phyloP scores from a whole-genome alignment of 163 green algal species.

The Coccomyxa subellipsoidea region DNA sequence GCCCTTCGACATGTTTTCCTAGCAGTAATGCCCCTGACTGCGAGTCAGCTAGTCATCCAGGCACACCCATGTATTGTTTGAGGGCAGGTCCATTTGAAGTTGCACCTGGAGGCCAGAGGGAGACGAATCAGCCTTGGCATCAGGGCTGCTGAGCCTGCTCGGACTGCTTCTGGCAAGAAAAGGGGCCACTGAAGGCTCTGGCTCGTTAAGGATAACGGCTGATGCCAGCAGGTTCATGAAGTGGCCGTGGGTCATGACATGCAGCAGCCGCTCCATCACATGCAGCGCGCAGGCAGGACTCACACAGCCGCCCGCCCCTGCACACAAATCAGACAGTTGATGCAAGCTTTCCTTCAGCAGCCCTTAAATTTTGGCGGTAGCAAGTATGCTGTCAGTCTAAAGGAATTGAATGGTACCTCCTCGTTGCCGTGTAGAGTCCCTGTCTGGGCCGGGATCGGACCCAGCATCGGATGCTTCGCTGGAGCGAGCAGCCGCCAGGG shows the following conservation, averaged over 20 bases:
- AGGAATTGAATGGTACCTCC: neutral
- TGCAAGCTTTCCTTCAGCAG: no score
- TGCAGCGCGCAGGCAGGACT: slow-evolving; percentile 58
- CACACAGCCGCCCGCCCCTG: slow-evolving; percentile 31
- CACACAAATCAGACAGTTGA: no score
- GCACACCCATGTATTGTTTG: no score
- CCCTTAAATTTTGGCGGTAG: no score
- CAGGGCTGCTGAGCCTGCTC: neutral
- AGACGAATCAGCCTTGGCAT: neutral
- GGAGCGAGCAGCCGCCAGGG: slow-evolving; percentile 33
- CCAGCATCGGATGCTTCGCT: neutral
- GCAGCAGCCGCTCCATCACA: slow-evolving; percentile 75
- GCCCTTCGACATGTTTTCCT: no score
- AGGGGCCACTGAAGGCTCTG: neutral
- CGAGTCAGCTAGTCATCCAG: no score
- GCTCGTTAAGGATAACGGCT: slow-evolving; percentile 29
- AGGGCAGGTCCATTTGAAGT: no score
- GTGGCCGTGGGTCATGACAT: slow-evolving; percentile 56
- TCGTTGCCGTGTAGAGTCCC: neutral
- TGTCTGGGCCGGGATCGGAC: neutral
- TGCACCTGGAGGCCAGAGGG: neutral
- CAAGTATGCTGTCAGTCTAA: no score
- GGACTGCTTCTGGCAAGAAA: neutral
- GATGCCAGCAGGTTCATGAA: slow-evolving; percentile 43
- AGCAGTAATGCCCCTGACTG: no score